Base-by-base conservation (phyloP, 495 filamentous ascomycete species). In the Neurospora discreta region DNA sequence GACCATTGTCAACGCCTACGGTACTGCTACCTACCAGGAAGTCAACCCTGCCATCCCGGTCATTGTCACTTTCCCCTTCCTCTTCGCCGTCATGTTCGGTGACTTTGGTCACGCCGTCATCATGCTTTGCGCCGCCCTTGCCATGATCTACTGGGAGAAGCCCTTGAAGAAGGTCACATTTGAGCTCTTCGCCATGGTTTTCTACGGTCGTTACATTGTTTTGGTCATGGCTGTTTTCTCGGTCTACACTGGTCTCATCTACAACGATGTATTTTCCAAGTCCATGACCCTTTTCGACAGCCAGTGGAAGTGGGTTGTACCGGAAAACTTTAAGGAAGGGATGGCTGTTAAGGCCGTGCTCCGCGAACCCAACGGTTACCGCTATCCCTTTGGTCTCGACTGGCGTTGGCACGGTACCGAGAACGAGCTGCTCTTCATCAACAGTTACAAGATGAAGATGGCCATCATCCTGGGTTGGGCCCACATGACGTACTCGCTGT, bases 381-480 rank as follows among this genome's bases (percentile, higher is more conserved):
- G 92, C 46, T 99, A 97, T 82, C 95, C 96, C 10, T 95, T 99
- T 80, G 95, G 95, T 73, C 83, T 99, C 72, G 95, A 99, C 79
- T 98, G 93, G 94, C 89, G 89, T 73, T 99, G 95, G 95, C 95
- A 98, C 78, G 93, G 90, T 73, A 89, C 94, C 8, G 94, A 97
- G 70, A 99, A 99, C 79, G 90, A 94, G 70, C 83, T 99, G 39
- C 85, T 98, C 30, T 99, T 98, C 84, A 89, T 87, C 74, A 98
- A 99, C 90, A 95, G 91, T 82, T 93, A 95, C 88, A 99, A 99
- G 89, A 98, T 99, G 95, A 99, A 99, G 86, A 91, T 99, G 80
- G 94, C 91, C 85, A 96, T 99, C 78, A 84, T 98, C 72, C 84
- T 99, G 75, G 95, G 95, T 69, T 99, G 95, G 95, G 87, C 87